Evolutionary conservation across 345 rosid species (phyloP), one percentile per base, ranked within the genome.

Genomic region (Laguncularia racemosa): DNA sequence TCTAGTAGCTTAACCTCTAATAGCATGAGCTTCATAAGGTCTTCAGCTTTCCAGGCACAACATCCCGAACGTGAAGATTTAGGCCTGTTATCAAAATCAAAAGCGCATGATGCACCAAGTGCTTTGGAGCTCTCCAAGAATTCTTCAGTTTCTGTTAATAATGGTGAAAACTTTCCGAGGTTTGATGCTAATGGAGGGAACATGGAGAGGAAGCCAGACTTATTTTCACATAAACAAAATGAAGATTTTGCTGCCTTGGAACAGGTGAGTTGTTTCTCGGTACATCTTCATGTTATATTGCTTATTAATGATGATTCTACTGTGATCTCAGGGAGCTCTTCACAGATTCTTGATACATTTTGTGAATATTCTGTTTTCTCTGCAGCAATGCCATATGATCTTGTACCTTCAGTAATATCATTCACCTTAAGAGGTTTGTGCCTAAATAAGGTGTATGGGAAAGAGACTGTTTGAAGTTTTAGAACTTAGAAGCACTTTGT

Each of bases 221-320:
- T 73, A 67, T 81, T 71, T 61, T 58, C 76, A 67, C 71, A 77
- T 53, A 84, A 80, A 58, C 85, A 82, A 53, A 79, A 84, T 67
- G 97, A 86, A 67, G 97, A 90, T 79, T 88, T 95, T 78, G 58
- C 83, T 68, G 80, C 95, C 65, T 70, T 95, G 77, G 99, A 95
- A 69, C 99, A 95, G 93, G 99, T 95, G 66, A 15, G 49, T 38
- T 53, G 44, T 50, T 50, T 49, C 38, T 19, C 57, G 49, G 13
- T 47, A 17, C 16, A 33, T 14, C 28, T 21, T 48, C 9, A 53
- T 20, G 6, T 10, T 16, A 19, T 48, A 33, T 23, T 33, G 40
- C 40, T 33, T 33, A 33, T 9, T 33, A 10, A 33, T 7, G 9
- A 33, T 3, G 9, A 33, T 23, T 4, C 40, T 33, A 33, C 9